Conservation (phyloP, 805 yeast genomes). For the Spathaspora sp. region DNA sequence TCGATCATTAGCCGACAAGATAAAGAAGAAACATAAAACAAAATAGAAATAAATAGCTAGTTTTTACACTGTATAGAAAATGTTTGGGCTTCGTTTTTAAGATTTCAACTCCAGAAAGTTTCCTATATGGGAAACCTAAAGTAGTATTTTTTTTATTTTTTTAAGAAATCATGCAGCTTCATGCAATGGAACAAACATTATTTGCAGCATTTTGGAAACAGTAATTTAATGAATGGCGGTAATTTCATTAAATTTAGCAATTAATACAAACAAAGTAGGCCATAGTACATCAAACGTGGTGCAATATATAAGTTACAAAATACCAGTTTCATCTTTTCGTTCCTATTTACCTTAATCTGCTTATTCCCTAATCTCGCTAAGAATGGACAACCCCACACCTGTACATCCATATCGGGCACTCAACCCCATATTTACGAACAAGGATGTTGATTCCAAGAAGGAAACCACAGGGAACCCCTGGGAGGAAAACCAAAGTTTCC, state of each 20-base stretch:
- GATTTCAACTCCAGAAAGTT: neutral
- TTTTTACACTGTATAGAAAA: neutral
- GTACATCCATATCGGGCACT: neutral
- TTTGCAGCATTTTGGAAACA: neutral
- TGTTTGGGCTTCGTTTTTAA: neutral
- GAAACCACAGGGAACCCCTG: neutral
- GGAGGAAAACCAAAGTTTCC: neutral
- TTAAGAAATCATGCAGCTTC: neutral
- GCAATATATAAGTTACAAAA: neutral
- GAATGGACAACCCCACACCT: neutral
- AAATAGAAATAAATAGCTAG: neutral
- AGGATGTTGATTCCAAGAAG: neutral
- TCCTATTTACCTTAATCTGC: neutral
- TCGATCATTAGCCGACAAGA: slow-evolving; percentile 44
- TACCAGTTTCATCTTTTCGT: neutral
- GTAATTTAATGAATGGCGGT: neutral
- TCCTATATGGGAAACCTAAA: neutral
- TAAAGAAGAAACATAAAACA: slow-evolving; percentile 39
- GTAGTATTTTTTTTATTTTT: neutral
- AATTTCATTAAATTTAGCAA: neutral
- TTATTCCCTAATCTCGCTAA: neutral
- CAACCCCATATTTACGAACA: neutral
- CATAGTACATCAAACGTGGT: neutral
- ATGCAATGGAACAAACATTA: too few species aligned
- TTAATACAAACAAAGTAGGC: neutral